Percentiles rank a stretch among this genome's conserved stretches.
These are phyloP conservation scores for Rhynchospora breviuscula DNA, from an alignment of 176 grass and related monocot genomes.

Conservation along the genomic window DNA sequence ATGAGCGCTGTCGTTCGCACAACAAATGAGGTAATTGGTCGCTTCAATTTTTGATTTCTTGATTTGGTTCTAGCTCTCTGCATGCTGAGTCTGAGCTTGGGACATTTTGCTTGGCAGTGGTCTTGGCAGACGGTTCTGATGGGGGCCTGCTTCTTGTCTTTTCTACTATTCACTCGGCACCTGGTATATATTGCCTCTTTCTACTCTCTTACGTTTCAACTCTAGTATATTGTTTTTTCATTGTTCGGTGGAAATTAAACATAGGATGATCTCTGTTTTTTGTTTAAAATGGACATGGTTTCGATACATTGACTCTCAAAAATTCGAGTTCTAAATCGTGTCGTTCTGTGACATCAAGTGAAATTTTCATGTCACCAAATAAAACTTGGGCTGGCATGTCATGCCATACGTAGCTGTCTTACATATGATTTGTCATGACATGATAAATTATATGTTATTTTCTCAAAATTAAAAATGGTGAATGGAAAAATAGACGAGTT, in stretches of 20 bases:
- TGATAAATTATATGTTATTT: too few relatives aligned
- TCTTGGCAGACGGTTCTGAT: conserved; percentile 91
- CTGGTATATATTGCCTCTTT: conserved; percentile 54
- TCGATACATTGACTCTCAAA: too few relatives aligned
- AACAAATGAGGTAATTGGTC: conserved; percentile 47
- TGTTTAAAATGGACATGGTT: background rate
- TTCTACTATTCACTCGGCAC: conserved; percentile 61
- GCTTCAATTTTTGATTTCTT: background rate
- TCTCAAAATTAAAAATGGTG: too few relatives aligned
- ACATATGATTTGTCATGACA: too few relatives aligned
- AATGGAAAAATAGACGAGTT: too few relatives aligned
- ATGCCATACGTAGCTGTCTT: too few relatives aligned
- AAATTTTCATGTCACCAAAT: too few relatives aligned
- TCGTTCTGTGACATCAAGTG: too few relatives aligned
- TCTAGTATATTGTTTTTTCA: background rate
- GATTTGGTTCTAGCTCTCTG: background rate
- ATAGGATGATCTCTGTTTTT: background rate
- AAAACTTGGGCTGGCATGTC: too few relatives aligned
- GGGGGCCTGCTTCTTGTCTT: conserved; percentile 57
- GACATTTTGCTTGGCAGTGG: conserved; percentile 41
- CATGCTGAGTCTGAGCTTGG: background rate
- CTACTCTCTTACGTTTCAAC: background rate
- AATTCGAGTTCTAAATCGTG: too few relatives aligned
- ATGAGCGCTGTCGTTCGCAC: conserved; percentile 78
- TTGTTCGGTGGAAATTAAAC: too few relatives aligned